Evolutionary conservation across 352 stramenopile species (phyloP).

Genomic region (Pythium phragmiticola): DNA sequence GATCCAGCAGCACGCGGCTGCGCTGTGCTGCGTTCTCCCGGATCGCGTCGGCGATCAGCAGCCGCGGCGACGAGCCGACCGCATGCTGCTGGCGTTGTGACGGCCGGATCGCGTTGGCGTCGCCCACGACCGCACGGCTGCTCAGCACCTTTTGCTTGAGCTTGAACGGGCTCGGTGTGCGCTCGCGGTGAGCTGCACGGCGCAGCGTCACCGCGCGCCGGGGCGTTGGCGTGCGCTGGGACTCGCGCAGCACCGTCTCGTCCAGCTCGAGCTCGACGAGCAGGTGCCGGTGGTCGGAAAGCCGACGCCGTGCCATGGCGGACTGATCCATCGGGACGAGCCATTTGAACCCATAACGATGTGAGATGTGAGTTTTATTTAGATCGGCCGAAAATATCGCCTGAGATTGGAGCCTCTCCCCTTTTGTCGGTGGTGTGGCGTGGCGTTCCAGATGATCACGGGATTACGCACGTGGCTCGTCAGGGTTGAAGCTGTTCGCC

Average conservation of each 20-base stretch:
- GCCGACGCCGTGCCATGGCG: constrained; percentile 15
- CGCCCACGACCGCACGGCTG: constrained; percentile 21
- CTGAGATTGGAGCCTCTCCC: not conserved
- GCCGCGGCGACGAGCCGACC: constrained; percentile 11
- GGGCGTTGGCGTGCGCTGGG: constrained; percentile 2
- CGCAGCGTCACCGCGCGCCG: constrained; percentile 11
- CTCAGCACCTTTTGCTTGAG: constrained; percentile 61
- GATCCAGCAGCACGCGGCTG: constrained; percentile 41
- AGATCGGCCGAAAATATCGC: not conserved
- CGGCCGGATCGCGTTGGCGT: not conserved
- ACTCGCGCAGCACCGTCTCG: constrained; percentile 24
- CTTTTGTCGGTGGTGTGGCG: no score
- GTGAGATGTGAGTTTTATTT: no score
- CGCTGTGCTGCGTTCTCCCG: constrained; percentile 48
- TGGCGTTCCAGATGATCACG: no score
- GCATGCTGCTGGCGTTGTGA: not conserved
- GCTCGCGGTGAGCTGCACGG: constrained; percentile 15
- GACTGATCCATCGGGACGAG: not conserved
- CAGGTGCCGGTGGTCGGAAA: constrained; percentile 31
- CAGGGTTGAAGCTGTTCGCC: not conserved
- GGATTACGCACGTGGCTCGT: no score
- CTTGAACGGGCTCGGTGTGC: constrained; percentile 57
- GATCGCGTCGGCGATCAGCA: constrained; percentile 49
- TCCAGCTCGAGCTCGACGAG: constrained; percentile 71
- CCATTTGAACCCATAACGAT: no score